Conservation (phyloP, 1,284 basidiomycete genomes). For the Kalmanozyma brasiliensis region DNA sequence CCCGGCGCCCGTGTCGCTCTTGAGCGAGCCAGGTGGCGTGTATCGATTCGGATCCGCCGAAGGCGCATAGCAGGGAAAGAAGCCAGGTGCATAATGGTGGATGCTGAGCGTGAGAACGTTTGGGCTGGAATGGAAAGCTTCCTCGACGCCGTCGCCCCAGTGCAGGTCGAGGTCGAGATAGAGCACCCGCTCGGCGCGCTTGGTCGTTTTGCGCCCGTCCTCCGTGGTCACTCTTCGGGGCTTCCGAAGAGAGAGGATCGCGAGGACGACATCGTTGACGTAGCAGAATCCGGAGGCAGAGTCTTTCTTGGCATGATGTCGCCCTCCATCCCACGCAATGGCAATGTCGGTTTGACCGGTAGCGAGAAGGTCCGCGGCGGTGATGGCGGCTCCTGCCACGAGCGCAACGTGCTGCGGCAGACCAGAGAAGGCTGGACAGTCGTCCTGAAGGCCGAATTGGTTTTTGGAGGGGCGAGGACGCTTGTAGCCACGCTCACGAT, state of each 20-base stretch:
- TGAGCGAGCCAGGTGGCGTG: conserved; percentile 36
- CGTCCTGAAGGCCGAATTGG: conserved; percentile 78
- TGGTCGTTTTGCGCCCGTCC: conserved; percentile 21
- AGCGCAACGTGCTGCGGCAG: conserved; percentile 78
- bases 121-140: conserved; percentile 64
- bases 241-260: conserved; percentile 63
- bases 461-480: conserved; percentile 44
- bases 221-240: conserved; percentile 20
- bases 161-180: conserved; percentile 93
- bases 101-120: conserved; percentile 78
- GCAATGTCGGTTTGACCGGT: conserved; percentile 74
- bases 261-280: conserved; percentile 86
- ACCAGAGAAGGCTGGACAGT: conserved; percentile 80
- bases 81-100: conserved; percentile 82
- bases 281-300: conserved; percentile 82
- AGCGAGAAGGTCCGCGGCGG: conserved; percentile 76
- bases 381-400: conserved; percentile 81
- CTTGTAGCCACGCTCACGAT: conserved; percentile 13
- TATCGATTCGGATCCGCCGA: conserved; percentile 31
- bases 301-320: conserved; percentile 55
- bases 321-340: conserved; percentile 85
- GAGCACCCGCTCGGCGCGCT: conserved; percentile 41
- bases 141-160: conserved; percentile 82
- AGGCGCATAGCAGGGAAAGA: conserved; percentile 75
- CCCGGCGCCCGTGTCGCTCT: conserved; percentile 16